Base-by-base conservation (phyloP, 176 grass and related monocot species). In the Zoysia pacifica region DNA sequence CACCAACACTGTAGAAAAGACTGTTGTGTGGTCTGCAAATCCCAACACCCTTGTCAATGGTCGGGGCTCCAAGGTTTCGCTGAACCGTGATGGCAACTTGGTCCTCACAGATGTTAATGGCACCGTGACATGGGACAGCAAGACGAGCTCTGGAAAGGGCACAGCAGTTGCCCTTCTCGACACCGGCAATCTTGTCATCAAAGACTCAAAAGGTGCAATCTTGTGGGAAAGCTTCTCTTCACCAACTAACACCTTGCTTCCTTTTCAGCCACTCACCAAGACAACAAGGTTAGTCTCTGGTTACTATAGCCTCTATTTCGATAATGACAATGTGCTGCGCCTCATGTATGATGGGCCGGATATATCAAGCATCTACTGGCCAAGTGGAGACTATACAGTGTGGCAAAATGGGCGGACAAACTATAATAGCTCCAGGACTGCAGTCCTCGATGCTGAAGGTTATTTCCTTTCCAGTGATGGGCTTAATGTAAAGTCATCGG, bases 201-300 rank as follows among this genome's bases (percentile, higher is more conserved):
- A n/a, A 68, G 82, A 80, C 62, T 44, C 49, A 20, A 69, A 13
- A 3, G 83, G 83, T 35, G 62, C 36, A 37, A 74, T 47, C 14
- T 5, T 82, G 40, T 91, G 90, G 91, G 84, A 93, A 83, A 93
- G 91, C 80, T 93, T 93, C 76, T 89, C 77, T 65, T 88, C 78
- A 20, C 91, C 88, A 5, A 91, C 88, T 15, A 85, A 91, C 77
- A 91, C 88, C 18, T 78, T 94, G 20, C 85, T 91, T 38, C 88
- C 92, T 7, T 77, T 73, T 10, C 89, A 94, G 18, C 45, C 11
- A 15, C 67, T 91, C 48, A 91, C 41, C 47, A 94, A 94, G 77
- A 44, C n/a, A 65, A 91, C 13, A 28, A 81, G 15, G 16, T 42
- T 94, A 18, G 77, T 89, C 43, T 94, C 91, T 15, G 43, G 65